Percentiles rank a stretch among this genome's conserved stretches.
Evolutionary conservation across 306 rosid species (phyloP).

Genomic region (Medicago lupulina): DNA sequence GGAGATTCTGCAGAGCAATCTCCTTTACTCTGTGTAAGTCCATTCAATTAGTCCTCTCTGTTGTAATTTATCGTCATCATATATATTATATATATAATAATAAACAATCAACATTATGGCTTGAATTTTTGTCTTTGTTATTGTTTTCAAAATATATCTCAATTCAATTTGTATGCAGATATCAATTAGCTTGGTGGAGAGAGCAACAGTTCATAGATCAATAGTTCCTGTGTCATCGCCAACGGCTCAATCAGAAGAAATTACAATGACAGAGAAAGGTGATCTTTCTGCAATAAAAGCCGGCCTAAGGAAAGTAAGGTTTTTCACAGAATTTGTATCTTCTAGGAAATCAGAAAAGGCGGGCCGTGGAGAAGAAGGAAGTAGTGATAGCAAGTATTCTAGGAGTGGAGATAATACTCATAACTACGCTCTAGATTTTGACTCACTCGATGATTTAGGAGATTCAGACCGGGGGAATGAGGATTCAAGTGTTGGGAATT

Average conservation of each 20-base stretch:
- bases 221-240: constrained; percentile 67
- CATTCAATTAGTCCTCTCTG: background rate
- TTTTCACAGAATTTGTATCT: constrained; percentile 77
- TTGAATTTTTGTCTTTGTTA: background rate
- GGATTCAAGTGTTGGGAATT: constrained; percentile 71
- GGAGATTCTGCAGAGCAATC: constrained; percentile 54
- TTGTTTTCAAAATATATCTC: background rate
- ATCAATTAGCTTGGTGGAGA: constrained; percentile 78
- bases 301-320: constrained; percentile 85
- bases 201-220: constrained; percentile 66
- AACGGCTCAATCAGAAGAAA: constrained; percentile 56
- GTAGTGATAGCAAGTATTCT: constrained; percentile 86
- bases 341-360: constrained; percentile 73
- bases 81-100: background rate
- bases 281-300: constrained; percentile 93
- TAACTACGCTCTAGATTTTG: constrained; percentile 76
- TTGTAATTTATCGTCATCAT: background rate
- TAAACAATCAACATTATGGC: background rate
- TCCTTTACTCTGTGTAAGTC: constrained; percentile 75
- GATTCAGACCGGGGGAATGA: constrained; percentile 83
- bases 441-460: constrained; percentile 75
- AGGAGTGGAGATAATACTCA: constrained; percentile 82
- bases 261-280: constrained; percentile 64
- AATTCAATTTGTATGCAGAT: constrained; percentile 54
- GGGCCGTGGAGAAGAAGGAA: constrained; percentile 69